Evolutionary conservation across 345 rosid genomes (phyloP).

Genomic region (Salix purpurea): DNA sequence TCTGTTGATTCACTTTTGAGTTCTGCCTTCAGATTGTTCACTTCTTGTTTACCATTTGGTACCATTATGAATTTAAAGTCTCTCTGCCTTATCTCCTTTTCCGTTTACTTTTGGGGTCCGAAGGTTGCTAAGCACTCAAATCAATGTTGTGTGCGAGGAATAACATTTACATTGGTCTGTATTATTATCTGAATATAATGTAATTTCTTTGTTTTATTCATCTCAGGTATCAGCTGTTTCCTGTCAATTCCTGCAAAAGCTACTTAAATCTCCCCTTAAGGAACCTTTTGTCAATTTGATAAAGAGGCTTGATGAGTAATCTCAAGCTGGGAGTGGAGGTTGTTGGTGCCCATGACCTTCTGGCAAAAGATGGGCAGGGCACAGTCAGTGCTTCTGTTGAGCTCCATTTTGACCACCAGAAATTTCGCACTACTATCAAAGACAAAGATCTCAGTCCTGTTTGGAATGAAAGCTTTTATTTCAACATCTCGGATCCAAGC

Average conservation of each 20-base stretch:
- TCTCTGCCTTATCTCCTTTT: too few relatives aligned
- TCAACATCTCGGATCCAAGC: conserved; percentile 70
- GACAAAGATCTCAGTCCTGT: conserved; percentile 65
- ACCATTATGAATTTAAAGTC: not conserved
- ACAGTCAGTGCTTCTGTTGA: conserved; percentile 60
- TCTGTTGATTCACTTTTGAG: not conserved
- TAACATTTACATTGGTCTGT: not conserved
- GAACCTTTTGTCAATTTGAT: not conserved
- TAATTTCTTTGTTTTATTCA: not conserved
- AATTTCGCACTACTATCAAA: conserved; percentile 58
- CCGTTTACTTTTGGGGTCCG: not conserved
- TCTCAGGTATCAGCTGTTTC: conserved; percentile 24
- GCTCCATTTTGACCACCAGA: conserved; percentile 76
- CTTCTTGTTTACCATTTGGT: not conserved
- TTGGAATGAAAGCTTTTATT: conserved; percentile 80
- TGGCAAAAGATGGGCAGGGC: conserved; percentile 50
- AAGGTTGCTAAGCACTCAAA: not conserved
- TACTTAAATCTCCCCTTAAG: not conserved
- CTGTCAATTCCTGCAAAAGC: conserved; percentile 11
- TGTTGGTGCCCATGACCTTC: conserved; percentile 63
- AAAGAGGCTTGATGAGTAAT: conserved; percentile 43
- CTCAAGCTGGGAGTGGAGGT: conserved; percentile 87
- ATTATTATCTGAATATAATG: not conserved
- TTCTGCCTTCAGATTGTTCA: not conserved
- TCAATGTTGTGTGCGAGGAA: not conserved